Conservation (phyloP, 2,329 filamentous ascomycete species). For the Botrytis aclada region DNA sequence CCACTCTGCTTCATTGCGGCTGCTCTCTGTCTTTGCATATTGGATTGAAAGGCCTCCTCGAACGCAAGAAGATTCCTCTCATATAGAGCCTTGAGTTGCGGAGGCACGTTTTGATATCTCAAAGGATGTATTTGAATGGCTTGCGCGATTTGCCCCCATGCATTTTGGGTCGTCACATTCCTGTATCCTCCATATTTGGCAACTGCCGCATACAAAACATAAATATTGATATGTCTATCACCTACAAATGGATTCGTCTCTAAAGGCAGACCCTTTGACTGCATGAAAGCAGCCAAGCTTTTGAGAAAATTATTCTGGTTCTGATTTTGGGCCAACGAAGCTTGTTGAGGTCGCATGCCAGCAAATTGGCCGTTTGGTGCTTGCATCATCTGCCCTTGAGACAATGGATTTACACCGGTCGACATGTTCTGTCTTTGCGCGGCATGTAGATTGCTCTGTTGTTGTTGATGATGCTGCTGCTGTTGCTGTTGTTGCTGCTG, state of each 20-base stretch:
- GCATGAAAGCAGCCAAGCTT: slow-evolving; percentile 75
- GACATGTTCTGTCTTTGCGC: slow-evolving; percentile 47
- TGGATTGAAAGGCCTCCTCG: slow-evolving; percentile 63
- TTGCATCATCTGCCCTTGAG: slow-evolving; percentile 52
- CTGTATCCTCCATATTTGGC: slow-evolving; percentile 76
- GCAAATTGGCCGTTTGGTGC: slow-evolving; percentile 55
- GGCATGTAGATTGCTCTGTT: slow-evolving; percentile 47
- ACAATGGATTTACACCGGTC: slow-evolving; percentile 33
- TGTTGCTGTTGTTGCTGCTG: slow-evolving; percentile 58
- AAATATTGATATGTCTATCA: slow-evolving; percentile 70
- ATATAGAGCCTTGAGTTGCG: slow-evolving; percentile 70
- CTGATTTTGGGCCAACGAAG: slow-evolving; percentile 41
- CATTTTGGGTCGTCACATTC: slow-evolving; percentile 63
- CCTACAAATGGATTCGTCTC: slow-evolving; percentile 72
- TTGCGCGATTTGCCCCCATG: slow-evolving; percentile 72
- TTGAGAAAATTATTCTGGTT: slow-evolving; percentile 71
- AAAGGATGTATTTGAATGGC: slow-evolving; percentile 58
- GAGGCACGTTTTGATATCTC: slow-evolving; percentile 63
- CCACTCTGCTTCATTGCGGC: slow-evolving; percentile 34
- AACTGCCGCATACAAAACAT: slow-evolving; percentile 74
- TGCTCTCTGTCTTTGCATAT: slow-evolving; percentile 47
- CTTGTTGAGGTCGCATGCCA: slow-evolving; percentile 52
- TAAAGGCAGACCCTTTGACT: slow-evolving; percentile 66
- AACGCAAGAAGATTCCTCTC: slow-evolving; percentile 74
- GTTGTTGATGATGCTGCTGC: slow-evolving; percentile 65